A percentile compares a stretch with the other conserved stretches of the same genome.
phyloP scores from a whole-genome alignment of 306 rosid genomes.

The Lagenaria siceraria region DNA sequence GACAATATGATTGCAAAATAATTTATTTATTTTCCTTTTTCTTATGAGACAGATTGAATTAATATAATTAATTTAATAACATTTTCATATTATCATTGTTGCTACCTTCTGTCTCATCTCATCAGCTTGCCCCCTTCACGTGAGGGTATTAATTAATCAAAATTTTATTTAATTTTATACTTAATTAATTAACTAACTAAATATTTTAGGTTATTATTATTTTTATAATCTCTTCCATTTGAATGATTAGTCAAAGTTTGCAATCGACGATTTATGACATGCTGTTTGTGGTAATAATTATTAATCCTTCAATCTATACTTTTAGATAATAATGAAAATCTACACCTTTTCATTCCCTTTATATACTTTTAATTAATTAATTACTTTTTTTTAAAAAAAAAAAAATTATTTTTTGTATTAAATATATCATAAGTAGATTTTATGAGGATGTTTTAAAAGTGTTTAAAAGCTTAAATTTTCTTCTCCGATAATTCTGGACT shows the following conservation, averaged over 20 bases:
- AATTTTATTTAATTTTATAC: neutral
- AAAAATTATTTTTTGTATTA: too few relatives aligned
- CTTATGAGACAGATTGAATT: neutral
- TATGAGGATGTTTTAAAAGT: too few relatives aligned
- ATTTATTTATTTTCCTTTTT: neutral
- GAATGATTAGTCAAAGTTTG: slow-evolving; percentile 4
- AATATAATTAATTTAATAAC: neutral
- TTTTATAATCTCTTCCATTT: neutral
- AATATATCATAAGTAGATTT: too few relatives aligned
- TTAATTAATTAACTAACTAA: neutral
- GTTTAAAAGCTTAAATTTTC: too few relatives aligned
- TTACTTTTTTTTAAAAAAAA: too few relatives aligned
- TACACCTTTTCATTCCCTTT: neutral
- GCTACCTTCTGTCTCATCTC: neutral
- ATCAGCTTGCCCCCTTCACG: neutral
- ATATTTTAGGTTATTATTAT: neutral
- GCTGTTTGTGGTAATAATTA: neutral
- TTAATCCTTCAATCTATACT: neutral
- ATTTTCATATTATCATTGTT: neutral
- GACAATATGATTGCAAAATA: neutral
- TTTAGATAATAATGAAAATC: neutral
- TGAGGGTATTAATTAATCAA: slow-evolving; percentile 1
- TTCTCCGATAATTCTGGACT: too few relatives aligned
- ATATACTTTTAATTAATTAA: neutral
- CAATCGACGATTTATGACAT: neutral